Percentiles rank a stretch among this genome's conserved stretches.
These are phyloP conservation scores for Tarenaya hassleriana DNA, from an alignment of 345 rosid genomes.

Conservation along the genomic window DNA sequence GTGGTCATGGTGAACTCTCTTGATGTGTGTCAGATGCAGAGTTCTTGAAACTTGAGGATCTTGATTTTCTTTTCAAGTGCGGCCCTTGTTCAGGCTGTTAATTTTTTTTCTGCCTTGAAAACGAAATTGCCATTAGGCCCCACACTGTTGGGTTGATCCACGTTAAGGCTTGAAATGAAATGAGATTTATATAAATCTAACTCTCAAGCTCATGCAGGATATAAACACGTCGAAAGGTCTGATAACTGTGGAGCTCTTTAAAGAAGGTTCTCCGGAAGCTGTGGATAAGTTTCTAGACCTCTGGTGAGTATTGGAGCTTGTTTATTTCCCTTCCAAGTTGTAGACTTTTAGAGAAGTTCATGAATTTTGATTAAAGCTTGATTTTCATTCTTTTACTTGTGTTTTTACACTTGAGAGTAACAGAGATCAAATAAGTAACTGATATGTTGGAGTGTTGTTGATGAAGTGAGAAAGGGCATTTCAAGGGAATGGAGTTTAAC, in stretches of 20 bases:
- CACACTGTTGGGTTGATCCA: not conserved
- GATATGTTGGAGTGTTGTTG: not conserved
- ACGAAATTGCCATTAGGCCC: not conserved
- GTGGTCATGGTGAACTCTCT: too few species aligned
- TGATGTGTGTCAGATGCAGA: too few species aligned
- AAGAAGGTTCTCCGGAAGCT: conserved; percentile 62
- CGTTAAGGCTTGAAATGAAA: not conserved
- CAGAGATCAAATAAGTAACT: conserved; percentile 6
- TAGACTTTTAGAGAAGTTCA: not conserved
- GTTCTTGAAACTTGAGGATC: too few species aligned
- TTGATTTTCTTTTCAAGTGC: too few species aligned
- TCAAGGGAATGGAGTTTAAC: conserved; percentile 76
- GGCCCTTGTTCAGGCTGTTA: too few species aligned
- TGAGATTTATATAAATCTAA: conserved; percentile 6
- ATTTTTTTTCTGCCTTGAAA: too few species aligned
- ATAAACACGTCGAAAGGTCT: conserved; percentile 70
- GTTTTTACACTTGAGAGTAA: too few species aligned
- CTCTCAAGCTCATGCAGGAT: conserved; percentile 36
- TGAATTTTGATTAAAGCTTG: conserved; percentile 6
- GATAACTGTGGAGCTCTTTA: conserved; percentile 60
- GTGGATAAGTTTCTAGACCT: conserved; percentile 76
- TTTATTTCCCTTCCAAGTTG: conserved; percentile 8
- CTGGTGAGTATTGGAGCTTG: conserved; percentile 36
- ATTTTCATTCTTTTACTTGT: too few species aligned
- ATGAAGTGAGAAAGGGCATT: conserved; percentile 76